phyloP scores from a whole-genome alignment of 169 alveolate species.

The Plasmodium knowlesi region DNA sequence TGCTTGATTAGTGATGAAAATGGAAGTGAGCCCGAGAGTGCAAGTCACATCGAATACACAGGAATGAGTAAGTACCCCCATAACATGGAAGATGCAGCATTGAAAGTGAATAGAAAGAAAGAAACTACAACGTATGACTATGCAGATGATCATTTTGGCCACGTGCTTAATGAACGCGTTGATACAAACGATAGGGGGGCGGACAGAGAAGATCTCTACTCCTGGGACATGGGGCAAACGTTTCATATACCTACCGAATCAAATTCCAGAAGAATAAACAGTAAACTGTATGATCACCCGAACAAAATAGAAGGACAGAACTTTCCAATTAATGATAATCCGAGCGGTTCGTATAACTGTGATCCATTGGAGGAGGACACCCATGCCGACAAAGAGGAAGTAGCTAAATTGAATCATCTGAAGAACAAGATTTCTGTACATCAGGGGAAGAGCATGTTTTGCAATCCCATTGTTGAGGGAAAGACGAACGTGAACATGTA shows the following conservation, averaged over 20 bases:
- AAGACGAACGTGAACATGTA: not conserved
- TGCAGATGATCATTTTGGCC: not conserved
- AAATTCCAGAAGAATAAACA: conserved; percentile 9
- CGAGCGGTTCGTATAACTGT: not conserved
- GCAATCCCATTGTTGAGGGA: not conserved
- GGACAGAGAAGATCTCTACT: conserved; percentile 15
- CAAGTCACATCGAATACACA: not conserved
- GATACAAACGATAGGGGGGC: not conserved
- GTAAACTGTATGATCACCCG: conserved; percentile 9
- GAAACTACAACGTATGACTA: conserved; percentile 28
- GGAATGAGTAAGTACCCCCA: conserved; percentile 11
- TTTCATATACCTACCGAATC: conserved; percentile 11
- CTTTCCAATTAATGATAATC: not conserved
- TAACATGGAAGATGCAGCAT: not conserved
- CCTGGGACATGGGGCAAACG: conserved; percentile 6
- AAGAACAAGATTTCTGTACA: conserved; percentile 6
- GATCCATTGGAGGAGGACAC: not conserved
- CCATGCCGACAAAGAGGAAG: not conserved
- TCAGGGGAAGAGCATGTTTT: not conserved
- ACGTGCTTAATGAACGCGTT: not conserved
- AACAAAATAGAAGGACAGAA: conserved; percentile 8
- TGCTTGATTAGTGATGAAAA: not conserved
- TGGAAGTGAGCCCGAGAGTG: not conserved
- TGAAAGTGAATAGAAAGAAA: not conserved
- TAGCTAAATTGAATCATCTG: conserved; percentile 22